phyloP scores from a whole-genome alignment of 495 filamentous ascomycete genomes.

The Immersiella caudata region DNA sequence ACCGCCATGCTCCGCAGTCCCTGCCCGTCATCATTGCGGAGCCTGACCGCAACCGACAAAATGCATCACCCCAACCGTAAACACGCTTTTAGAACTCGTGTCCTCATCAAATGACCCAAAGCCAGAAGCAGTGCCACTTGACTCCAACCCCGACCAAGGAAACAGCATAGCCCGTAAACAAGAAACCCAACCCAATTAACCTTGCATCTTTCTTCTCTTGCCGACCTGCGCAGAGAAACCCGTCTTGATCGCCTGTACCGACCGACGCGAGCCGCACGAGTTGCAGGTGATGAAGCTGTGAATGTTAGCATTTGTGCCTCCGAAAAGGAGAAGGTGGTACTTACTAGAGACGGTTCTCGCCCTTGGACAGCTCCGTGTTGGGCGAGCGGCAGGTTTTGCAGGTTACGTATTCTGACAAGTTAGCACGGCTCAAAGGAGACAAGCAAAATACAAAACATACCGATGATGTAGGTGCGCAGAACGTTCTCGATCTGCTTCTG shows the following conservation, averaged over 20 bases:
- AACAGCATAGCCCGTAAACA: conserved; percentile 9
- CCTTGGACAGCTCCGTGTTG: conserved; percentile 96
- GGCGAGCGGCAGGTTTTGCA: conserved; percentile 96
- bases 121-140: conserved; percentile 22
- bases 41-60: background rate
- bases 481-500: conserved; percentile 98
- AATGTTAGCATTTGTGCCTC: conserved; percentile 49
- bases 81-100: conserved; percentile 6
- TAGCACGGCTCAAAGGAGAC: background rate
- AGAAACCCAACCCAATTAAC: conserved; percentile 35
- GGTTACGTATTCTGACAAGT: conserved; percentile 84
- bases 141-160: conserved; percentile 24
- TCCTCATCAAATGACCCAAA: conserved; percentile 16
- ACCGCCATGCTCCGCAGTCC: background rate
- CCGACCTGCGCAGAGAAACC: conserved; percentile 99
- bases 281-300: conserved; percentile 52
- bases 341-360: conserved; percentile 83
- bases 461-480: conserved; percentile 78
- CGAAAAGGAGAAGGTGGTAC: conserved; percentile 41
- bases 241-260: conserved; percentile 96
- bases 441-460: conserved; percentile 53
- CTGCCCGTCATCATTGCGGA: background rate
- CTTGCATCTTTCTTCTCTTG: conserved; percentile 74
- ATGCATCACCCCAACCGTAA: background rate
- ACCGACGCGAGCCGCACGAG: conserved; percentile 86